Evolutionary conservation across 2,329 filamentous ascomycete species (phyloP).

Genomic region (Pseudogymnoascus destructans): DNA sequence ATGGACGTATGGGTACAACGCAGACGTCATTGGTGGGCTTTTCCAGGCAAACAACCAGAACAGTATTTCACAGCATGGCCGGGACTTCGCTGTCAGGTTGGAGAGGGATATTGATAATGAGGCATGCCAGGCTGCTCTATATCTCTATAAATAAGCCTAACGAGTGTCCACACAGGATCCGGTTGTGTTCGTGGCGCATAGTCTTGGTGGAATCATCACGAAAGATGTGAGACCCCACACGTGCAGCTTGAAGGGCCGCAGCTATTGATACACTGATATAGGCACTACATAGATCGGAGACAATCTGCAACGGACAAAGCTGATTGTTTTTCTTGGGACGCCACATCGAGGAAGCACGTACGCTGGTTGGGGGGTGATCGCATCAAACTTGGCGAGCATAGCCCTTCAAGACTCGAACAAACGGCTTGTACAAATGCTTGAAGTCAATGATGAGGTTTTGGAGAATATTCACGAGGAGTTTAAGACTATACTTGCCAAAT

Average conservation of each 20-base stretch:
- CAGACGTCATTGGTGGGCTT: constrained; percentile 24
- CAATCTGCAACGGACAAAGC: constrained; percentile 22
- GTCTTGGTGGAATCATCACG: constrained; percentile 27
- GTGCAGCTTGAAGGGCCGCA: background rate
- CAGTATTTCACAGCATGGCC: constrained; percentile 28
- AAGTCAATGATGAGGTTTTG: constrained; percentile 28
- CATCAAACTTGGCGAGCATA: constrained; percentile 25
- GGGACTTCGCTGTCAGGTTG: constrained; percentile 23
- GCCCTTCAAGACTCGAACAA: constrained; percentile 28
- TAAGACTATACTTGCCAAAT: constrained; percentile 18
- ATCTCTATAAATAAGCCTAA: background rate
- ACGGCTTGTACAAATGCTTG: constrained; percentile 23
- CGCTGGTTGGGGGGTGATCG: constrained; percentile 27
- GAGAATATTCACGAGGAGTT: constrained; percentile 30
- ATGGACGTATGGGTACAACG: constrained; percentile 6
- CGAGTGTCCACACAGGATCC: constrained; percentile 19
- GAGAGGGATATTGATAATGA: constrained; percentile 26
- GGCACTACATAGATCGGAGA: constrained; percentile 25
- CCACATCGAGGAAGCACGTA: constrained; percentile 28
- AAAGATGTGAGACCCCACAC: background rate
- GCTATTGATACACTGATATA: constrained; percentile 12
- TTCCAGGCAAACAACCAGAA: constrained; percentile 29
- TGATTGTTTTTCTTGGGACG: constrained; percentile 30
- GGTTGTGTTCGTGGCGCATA: constrained; percentile 28
- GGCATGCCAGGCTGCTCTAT: constrained; percentile 16